Base-by-base conservation (phyloP, 768 basidiomycete genomes). In the Boletus rubropictus region DNA sequence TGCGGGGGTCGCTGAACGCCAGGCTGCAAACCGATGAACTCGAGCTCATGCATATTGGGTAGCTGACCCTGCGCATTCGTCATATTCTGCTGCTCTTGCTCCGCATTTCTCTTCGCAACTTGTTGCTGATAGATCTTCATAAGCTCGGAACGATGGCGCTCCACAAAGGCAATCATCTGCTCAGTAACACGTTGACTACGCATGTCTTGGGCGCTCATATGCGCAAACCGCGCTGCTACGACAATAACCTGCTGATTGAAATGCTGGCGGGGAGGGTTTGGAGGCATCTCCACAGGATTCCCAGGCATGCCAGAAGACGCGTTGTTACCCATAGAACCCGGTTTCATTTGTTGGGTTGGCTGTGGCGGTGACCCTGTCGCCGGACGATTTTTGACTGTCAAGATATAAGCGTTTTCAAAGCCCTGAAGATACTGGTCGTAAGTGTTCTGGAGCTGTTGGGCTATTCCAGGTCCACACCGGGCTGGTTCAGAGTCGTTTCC, bases 391-490 rank as follows among this genome's bases (percentile, higher is more conserved):
- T 44, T 53, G 20, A 77, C 62, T 12, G 75, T 74, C 32, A 57
- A 21, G 43, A 77, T 64, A 51, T 84, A 82, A 32, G 73, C 72
- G 14, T 62, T 54, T 58, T 89, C 85, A 57, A 87, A 86, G 17
- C 58, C 55, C 4, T 60, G 51, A 11, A 89, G 72, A 51, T 76
- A 81, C 28, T 77, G 73, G 44, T 76, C 75, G 65, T 87, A 87
- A 21, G 80, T 71, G 51, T 77, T 72, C 1, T 75, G 72, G 4
- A 89, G 65, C 21, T 79, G 78, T 42, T 75, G 74, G 0, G 83
- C 86, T 25, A 78, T 72, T 20, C 66, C 80, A 2, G 84, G 84
- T 4, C 81, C 81, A 22, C 75, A 73, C 54, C 77, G 80, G 5
- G 78, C 71, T 10, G 85, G 83, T 50, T 85, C 81, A 4, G 69